Evolutionary conservation across 2,329 filamentous ascomycete species (phyloP).

Genomic region (Aspergillus sp.): DNA sequence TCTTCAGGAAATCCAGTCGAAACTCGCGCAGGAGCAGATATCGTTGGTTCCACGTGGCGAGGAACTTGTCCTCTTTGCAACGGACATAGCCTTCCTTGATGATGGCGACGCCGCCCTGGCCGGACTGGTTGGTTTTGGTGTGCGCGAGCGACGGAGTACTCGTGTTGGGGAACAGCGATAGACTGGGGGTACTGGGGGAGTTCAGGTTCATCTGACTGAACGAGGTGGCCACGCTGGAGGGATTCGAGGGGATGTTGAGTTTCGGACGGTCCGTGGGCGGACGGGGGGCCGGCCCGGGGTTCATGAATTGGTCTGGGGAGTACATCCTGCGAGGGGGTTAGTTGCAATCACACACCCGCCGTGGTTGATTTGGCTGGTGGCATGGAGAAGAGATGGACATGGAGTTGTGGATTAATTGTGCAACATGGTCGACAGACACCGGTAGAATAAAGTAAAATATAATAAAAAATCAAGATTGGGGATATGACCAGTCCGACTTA

Average conservation of each 20-base stretch:
- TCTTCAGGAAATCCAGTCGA: constrained; percentile 91
- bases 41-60: constrained; percentile 85
- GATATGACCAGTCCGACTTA: constrained; percentile 22
- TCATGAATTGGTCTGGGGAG: constrained; percentile 77
- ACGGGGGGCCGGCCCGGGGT: constrained; percentile 89
- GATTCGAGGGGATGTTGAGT: constrained; percentile 70
- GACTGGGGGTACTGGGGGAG: constrained; percentile 64
- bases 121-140: constrained; percentile 57
- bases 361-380: background rate
- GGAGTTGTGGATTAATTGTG: too few relatives aligned
- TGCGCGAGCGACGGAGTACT: constrained; percentile 70
- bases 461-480: background rate
- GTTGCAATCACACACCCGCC: constrained; percentile 7
- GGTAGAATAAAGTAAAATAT: constrained; percentile 1
- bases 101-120: constrained; percentile 66
- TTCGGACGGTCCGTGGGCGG: constrained; percentile 82
- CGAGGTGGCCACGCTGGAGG: constrained; percentile 69
- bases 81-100: constrained; percentile 63
- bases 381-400: background rate
- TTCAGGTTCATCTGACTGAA: constrained; percentile 66
- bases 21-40: constrained; percentile 91
- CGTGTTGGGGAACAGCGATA: constrained; percentile 65
- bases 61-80: constrained; percentile 75
- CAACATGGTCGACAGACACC: background rate
- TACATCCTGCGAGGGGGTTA: constrained; percentile 45